These are phyloP conservation scores for Borovskyia barvae DNA, from an alignment of 208 protist species.

Conservation along the genomic window DNA sequence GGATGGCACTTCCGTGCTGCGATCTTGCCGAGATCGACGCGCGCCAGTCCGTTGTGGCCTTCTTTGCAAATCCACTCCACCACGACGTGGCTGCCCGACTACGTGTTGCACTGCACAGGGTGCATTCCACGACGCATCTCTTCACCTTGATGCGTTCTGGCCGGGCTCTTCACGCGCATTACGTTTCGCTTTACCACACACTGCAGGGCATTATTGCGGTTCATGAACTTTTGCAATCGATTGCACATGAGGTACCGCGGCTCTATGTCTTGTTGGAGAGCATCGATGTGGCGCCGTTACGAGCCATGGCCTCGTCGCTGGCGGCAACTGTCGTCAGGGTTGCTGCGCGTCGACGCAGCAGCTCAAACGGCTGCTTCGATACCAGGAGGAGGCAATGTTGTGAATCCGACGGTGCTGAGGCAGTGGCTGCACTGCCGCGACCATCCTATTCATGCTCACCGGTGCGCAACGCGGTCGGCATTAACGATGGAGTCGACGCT, in stretches of 20 bases:
- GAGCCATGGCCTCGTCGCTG: constrained; percentile 29
- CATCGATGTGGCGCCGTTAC: constrained; percentile 29
- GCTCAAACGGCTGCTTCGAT: not conserved
- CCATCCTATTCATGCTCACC: too few relatives aligned
- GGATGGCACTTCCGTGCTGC: constrained; percentile 64
- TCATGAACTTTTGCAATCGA: constrained; percentile 35
- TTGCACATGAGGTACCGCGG: constrained; percentile 43
- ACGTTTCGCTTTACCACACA: constrained; percentile 56
- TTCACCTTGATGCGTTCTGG: constrained; percentile 75
- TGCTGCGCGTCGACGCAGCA: not conserved
- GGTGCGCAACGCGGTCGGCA: not conserved
- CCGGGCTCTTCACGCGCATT: constrained; percentile 50
- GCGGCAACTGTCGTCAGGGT: constrained; percentile 17
- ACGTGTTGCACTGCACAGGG: constrained; percentile 44
- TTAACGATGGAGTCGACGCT: constrained; percentile 27
- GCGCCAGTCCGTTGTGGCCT: constrained; percentile 61
- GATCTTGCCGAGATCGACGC: constrained; percentile 49
- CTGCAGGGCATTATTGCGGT: constrained; percentile 38
- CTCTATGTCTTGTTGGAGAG: constrained; percentile 39
- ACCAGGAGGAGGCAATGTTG: too few relatives aligned
- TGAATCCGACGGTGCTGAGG: not conserved
- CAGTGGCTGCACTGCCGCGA: not conserved
- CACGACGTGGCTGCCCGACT: constrained; percentile 43
- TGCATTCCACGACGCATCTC: constrained; percentile 45
- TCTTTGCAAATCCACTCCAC: constrained; percentile 50